phyloP scores from a whole-genome alignment of 352 stramenopile genomes.

The Phytophthora ohioensis region DNA sequence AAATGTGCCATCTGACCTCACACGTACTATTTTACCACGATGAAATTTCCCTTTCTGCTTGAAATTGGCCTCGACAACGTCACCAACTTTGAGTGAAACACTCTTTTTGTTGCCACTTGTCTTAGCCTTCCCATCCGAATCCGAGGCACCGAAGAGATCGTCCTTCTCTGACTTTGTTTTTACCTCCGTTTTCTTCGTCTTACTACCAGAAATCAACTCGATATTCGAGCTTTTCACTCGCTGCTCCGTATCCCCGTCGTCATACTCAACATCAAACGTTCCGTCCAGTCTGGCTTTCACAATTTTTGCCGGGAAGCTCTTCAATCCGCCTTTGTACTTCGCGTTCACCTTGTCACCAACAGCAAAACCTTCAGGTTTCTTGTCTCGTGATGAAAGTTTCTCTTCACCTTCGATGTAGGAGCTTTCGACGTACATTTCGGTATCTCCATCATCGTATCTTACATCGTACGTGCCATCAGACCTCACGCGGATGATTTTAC shows the following conservation, averaged over 20 bases:
- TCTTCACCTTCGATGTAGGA: constrained; percentile 30
- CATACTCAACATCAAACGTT: constrained; percentile 74
- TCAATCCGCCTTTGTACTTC: constrained; percentile 46
- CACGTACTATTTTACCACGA: constrained; percentile 37
- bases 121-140: constrained; percentile 28
- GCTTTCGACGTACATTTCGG: constrained; percentile 44
- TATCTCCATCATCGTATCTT: constrained; percentile 68
- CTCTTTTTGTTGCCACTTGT: constrained; percentile 3
- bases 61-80: constrained; percentile 46
- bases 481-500: constrained; percentile 55
- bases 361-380: constrained; percentile 20
- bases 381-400: constrained; percentile 6
- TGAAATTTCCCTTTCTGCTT: constrained; percentile 51
- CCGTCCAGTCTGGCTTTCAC: constrained; percentile 49
- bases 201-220: constrained; percentile 7
- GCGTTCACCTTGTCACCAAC: constrained; percentile 56
- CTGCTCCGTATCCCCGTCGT: constrained; percentile 57
- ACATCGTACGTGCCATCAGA: constrained; percentile 78
- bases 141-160: constrained; percentile 41
- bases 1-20: constrained; percentile 37
- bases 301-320: constrained; percentile 60
- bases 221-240: constrained; percentile 35
- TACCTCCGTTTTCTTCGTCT: constrained; percentile 22
- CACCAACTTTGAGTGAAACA: constrained; percentile 30
- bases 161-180: constrained; percentile 30